Evolutionary conservation across 176 grass and related monocot species (phyloP), one percentile per base, ranked within the genome.

Genomic region (Lolium rigidum): DNA sequence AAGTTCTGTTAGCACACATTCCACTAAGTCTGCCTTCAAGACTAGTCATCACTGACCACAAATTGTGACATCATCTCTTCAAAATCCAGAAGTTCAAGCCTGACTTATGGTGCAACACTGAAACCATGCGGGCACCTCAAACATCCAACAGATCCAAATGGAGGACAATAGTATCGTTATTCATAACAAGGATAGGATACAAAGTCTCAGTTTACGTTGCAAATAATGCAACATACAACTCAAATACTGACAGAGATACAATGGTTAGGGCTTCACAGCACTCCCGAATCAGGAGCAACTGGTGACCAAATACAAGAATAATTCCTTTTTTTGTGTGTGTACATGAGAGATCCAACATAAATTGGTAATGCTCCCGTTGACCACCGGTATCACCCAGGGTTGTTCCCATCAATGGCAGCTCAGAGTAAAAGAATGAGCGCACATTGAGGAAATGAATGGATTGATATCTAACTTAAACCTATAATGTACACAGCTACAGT

Each of bases 401-500:
- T 47, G 61, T 74, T 87, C 59, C 81, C 92, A 87, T 82, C 90
- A 81, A 67, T 89, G 82, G 85, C 79, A 86, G 86, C 95, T 90
- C 86, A 77, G 75, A 79, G 74, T 84, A 92, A 93, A 93, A 86
- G 44, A 85, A 88, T 81, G 76, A 92, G 89, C 90, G 6, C 35
- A 22, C 91, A 81, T 62, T 25, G 47, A 83, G 81, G 82, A 82
- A 98, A 88, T 84, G 87, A 84, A 86, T 83, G 83, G 88, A 90
- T 81, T 73, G 78, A 82, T 87, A 87, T 90, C 80, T 82, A 87
- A 50, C 7, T 17, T 74, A 76, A 80, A 87, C 46, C 64, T 91
- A 92, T 81, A 81, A 80, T 90, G 39, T 86, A 92, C 87, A 92
- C 22, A 20, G 79, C 25, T 46, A 67, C n/a, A 26, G 37, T 78